These are phyloP conservation scores for Macrolepiota dolichaula DNA, from an alignment of 768 basidiomycete genomes.

Conservation along the genomic window DNA sequence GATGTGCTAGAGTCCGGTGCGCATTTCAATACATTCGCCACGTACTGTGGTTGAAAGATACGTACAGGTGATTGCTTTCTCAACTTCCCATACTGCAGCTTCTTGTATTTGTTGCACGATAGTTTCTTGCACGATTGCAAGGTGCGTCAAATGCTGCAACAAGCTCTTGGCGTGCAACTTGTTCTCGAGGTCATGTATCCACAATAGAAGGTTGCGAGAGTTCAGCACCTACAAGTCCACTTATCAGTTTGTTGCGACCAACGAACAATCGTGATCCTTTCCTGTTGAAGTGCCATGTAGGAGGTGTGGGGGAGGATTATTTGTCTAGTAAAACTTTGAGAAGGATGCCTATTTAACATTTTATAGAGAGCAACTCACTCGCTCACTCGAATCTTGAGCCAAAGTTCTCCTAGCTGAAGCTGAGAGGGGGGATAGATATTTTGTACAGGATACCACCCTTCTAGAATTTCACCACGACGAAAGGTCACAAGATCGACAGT, in stretches of 20 bases:
- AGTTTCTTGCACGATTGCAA: conserved; percentile 65
- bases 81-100: conserved; percentile 68
- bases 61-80: conserved; percentile 60
- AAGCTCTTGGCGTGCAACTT: conserved; percentile 64
- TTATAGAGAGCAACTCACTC: conserved; percentile 47
- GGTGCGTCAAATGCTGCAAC: conserved; percentile 57
- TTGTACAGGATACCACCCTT: conserved; percentile 84
- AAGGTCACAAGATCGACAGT: conserved; percentile 68
- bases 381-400: conserved; percentile 68
- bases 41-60: not conserved
- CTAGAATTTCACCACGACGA: conserved; percentile 66
- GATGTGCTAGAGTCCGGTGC: conserved; percentile 50
- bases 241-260: not conserved
- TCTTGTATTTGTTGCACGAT: conserved; percentile 69
- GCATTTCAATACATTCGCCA: not conserved
- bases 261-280: conserved; percentile 25
- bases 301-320: conserved; percentile 69
- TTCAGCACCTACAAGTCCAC: conserved; percentile 15
- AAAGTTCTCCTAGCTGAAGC: conserved; percentile 70
- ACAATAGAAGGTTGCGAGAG: conserved; percentile 66
- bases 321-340: conserved; percentile 45
- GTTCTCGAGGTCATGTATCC: conserved; percentile 69
- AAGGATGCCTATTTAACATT: not conserved
- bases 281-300: conserved; percentile 61
- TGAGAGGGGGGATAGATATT: conserved; percentile 41